Evolutionary conservation across 1,284 basidiomycete species (phyloP), one percentile per base, ranked within the genome.

Genomic region (Phaffia rhodozyma): DNA sequence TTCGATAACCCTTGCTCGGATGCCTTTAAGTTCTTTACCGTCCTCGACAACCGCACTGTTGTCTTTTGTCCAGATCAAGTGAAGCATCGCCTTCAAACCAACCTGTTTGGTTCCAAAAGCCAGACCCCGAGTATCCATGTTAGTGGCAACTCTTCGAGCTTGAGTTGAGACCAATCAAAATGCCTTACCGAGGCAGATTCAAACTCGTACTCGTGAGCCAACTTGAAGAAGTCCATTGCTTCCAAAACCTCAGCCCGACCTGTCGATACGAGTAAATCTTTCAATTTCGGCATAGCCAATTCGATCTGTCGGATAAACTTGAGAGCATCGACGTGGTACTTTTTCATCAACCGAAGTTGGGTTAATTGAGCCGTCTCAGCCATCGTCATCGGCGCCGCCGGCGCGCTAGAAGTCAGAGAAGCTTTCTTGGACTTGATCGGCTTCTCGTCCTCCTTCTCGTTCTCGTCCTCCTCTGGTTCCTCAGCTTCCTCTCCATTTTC

Each of bases 51-150:
- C 83, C 29, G 89, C 81, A 53, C 80, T 86, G 73, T 92, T 92
- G 74, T 97, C 94, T 73, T 97, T 98, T 18, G 84, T 83, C 96
- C 96, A 98, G 71, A 99, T 91, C 48, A 99, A 80, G 75, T 98
- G 96, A 6, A 99, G 75, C 94, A 98, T 98, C 72, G 86, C 89
- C 77, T 89, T 91, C 71, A 99, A 86, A 0, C 92, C 92, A 18
- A 75, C 74, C 87, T 91, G 68, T 25, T 20, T 11, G 51, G 25
- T 52, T 16, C 3, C 55, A 47, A 58, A n/a, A 48, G 38, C 16
- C 13, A 34, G 43, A 65, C 34, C 23, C 58, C 59, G 68, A 69
- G 11, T 54, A 55, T 55, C 5, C 25, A 13, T 55, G 30, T 16
- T 57, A 30, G 54, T 20, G 18, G n/a, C 2, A 38, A 43, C 47